Evolutionary conservation across 768 basidiomycete species (phyloP).

Genomic region (Filobasidium wieringae): DNA sequence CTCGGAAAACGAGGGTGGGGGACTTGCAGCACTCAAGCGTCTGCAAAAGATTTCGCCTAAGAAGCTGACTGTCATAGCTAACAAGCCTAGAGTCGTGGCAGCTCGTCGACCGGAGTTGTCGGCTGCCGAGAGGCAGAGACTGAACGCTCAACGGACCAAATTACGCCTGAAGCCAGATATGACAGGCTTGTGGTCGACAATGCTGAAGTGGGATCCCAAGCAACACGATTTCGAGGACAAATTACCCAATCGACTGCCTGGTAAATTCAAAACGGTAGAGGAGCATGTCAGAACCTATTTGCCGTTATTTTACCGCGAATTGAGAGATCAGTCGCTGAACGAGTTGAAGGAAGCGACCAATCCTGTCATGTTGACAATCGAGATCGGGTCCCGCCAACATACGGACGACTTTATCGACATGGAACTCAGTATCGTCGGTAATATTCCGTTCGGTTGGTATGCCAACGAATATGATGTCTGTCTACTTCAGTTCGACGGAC

Average conservation of each 20-base stretch:
- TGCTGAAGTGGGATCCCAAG: slow-evolving; percentile 80
- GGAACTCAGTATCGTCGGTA: slow-evolving; percentile 50
- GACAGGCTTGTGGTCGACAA: slow-evolving; percentile 57
- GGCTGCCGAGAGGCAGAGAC: slow-evolving; percentile 40
- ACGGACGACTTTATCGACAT: slow-evolving; percentile 74
- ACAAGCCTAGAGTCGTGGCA: slow-evolving; percentile 6
- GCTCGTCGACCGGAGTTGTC: slow-evolving; percentile 7
- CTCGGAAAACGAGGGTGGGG: slow-evolving; percentile 27
- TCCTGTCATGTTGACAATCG: slow-evolving; percentile 48
- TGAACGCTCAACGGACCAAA: slow-evolving; percentile 52
- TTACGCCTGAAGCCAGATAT: slow-evolving; percentile 73
- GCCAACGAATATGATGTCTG: slow-evolving; percentile 75
- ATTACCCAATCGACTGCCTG: slow-evolving; percentile 46
- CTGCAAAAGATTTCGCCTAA: slow-evolving; percentile 51
- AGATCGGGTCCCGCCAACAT: slow-evolving; percentile 57
- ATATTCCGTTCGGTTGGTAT: slow-evolving; percentile 58
- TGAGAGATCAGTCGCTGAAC: slow-evolving; percentile 75
- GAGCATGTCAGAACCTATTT: slow-evolving; percentile 68
- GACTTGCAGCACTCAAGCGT: slow-evolving; percentile 49
- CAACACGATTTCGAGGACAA: slow-evolving; percentile 35
- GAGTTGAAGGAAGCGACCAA: slow-evolving; percentile 53
- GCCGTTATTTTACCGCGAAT: slow-evolving; percentile 74
- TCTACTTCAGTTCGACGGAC: slow-evolving; percentile 51
- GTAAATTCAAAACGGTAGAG: slow-evolving; percentile 51
- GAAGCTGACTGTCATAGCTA: slow-evolving; percentile 20